These are phyloP conservation scores for Xanthoconium stramineum DNA, from an alignment of 768 basidiomycete genomes.

Conservation along the genomic window DNA sequence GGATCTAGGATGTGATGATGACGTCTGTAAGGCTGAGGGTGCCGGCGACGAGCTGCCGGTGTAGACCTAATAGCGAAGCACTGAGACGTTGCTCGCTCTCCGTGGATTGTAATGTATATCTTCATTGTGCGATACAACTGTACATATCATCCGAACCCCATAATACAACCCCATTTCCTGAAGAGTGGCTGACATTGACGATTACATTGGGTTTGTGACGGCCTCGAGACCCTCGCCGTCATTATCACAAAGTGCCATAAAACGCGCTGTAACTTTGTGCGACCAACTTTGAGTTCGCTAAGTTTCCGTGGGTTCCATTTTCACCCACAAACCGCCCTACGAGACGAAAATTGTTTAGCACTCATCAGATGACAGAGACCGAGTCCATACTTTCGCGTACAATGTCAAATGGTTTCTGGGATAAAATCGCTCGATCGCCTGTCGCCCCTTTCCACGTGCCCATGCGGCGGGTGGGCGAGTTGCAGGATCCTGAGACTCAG, in stretches of 20 bases:
- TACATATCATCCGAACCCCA: too few species aligned
- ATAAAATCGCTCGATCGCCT: slow-evolving; percentile 24
- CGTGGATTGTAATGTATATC: too few species aligned
- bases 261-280: too few species aligned
- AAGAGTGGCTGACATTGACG: too few species aligned
- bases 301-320: slow-evolving; percentile 33
- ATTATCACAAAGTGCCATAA: too few species aligned
- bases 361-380: not conserved
- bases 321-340: slow-evolving; percentile 48
- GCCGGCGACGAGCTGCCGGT: not conserved
- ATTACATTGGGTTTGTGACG: too few species aligned
- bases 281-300: not conserved
- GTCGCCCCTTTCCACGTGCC: slow-evolving; percentile 23
- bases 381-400: slow-evolving; percentile 35
- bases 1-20: not conserved
- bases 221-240: too few species aligned
- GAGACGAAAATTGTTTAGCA: not conserved
- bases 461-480: slow-evolving; percentile 28
- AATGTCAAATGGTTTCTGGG: slow-evolving; percentile 32
- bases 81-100: too few species aligned
- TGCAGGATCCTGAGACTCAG: slow-evolving; percentile 28
- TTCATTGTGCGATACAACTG: too few species aligned
- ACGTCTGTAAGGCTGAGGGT: not conserved
- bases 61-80: too few species aligned
- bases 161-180: too few species aligned